Evolutionary conservation across 441 rosid genomes (phyloP).

Genomic region (Biscutella laevigata): DNA sequence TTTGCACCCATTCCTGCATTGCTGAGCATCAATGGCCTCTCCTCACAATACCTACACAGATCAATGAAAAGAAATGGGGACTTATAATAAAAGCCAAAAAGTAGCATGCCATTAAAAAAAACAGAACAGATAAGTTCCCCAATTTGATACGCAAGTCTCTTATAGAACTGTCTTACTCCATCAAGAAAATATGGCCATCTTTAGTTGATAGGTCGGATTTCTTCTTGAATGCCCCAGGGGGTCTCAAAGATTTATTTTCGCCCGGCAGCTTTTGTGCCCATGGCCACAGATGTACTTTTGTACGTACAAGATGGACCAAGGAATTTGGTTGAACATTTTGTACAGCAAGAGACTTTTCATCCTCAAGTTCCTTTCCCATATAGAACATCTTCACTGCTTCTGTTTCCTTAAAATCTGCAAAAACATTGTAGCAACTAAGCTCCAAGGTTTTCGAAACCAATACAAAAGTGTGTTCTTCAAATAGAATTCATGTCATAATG

Average conservation of each 20-base stretch:
- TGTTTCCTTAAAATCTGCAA: constrained; percentile 81
- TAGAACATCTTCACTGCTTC: constrained; percentile 77
- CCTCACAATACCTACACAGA: constrained; percentile 81
- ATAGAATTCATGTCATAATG: constrained; percentile 7
- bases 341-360: constrained; percentile 60
- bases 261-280: constrained; percentile 87
- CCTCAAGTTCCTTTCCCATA: constrained; percentile 90
- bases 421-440: constrained; percentile 20
- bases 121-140: neutral
- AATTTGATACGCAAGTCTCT: constrained; percentile 9
- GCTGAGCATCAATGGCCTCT: constrained; percentile 85
- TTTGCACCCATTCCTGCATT: constrained; percentile 98
- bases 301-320: constrained; percentile 86
- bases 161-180: constrained; percentile 67
- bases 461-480: neutral
- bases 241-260: constrained; percentile 82
- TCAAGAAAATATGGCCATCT: constrained; percentile 91
- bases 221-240: constrained; percentile 99
- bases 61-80: neutral
- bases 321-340: constrained; percentile 92
- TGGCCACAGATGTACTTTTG: constrained; percentile 74
- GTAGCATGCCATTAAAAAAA: neutral
- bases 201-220: constrained; percentile 92
- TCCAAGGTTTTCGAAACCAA: constrained; percentile 4
- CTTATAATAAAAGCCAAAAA: constrained; percentile 2